Evolutionary conservation across 345 rosid species (phyloP).

Genomic region (Streptanthus diversifolius): DNA sequence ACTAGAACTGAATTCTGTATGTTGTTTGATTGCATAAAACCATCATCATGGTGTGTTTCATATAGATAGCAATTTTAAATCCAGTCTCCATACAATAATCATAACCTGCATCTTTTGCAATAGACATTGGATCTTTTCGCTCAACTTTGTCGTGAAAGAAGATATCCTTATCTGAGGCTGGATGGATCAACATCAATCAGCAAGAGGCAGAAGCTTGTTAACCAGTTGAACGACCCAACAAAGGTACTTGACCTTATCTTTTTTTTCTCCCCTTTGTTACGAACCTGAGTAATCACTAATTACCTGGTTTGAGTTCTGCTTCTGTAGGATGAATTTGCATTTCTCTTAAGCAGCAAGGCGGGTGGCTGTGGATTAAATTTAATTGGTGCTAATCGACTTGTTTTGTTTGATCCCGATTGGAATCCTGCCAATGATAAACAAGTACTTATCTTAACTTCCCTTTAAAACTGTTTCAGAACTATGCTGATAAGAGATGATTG

Average conservation of each 20-base stretch:
- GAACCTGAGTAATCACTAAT: constrained; percentile 7
- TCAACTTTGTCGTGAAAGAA: constrained; percentile 95
- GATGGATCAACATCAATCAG: constrained; percentile 94
- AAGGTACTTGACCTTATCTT: constrained; percentile 47
- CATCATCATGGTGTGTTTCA: constrained; percentile 9
- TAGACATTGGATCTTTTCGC: constrained; percentile 98
- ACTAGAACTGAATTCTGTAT: not conserved
- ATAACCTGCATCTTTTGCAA: constrained; percentile 21
- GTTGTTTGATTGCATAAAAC: constrained; percentile 12
- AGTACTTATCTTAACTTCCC: constrained; percentile 39
- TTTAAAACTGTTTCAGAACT: constrained; percentile 3
- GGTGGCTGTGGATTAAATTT: constrained; percentile 99
- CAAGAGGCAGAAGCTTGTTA: constrained; percentile 94
- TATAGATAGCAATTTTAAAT: constrained; percentile 1
- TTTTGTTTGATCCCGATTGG: constrained; percentile 99
- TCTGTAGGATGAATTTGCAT: constrained; percentile 90
- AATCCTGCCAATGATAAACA: constrained; percentile 99
- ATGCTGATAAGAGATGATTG: constrained; percentile 6
- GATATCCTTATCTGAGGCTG: constrained; percentile 87
- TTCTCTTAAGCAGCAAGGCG: constrained; percentile 97
- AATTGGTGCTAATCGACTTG: constrained; percentile 89
- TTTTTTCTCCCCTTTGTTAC: not conserved
- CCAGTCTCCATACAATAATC: constrained; percentile 17
- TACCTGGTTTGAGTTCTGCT: constrained; percentile 11
- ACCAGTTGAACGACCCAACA: constrained; percentile 73